A percentile compares a stretch with the other conserved stretches of the same genome.
Conservation (phyloP, 192 early-diverging fungal genomes). For the Coemansia sp. region DNA sequence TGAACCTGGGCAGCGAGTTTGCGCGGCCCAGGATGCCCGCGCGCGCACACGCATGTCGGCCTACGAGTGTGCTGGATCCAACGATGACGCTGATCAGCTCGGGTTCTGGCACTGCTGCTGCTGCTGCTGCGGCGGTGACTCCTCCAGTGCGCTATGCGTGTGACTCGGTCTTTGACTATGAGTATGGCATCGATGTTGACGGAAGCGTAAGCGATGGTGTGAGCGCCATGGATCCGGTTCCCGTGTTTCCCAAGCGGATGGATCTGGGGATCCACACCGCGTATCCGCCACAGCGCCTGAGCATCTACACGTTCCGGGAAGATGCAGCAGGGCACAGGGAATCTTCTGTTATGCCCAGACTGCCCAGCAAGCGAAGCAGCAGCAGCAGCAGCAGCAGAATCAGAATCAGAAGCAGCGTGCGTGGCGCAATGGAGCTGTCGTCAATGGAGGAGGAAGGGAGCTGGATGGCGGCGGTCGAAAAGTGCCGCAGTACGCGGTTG, state of each 20-base stretch:
- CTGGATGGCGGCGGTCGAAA: conserved; percentile 24
- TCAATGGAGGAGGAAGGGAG: conserved; percentile 22
- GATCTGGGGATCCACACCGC: neutral
- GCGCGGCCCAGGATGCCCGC: conserved; percentile 2
- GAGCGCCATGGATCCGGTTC: neutral
- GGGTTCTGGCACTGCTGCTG: neutral
- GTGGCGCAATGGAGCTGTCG: conserved; percentile 4
- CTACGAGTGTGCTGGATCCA: no score
- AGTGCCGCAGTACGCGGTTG: conserved; percentile 13
- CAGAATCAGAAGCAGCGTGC: conserved; percentile 3
- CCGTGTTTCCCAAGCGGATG: neutral
- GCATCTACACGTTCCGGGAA: conserved; percentile 17
- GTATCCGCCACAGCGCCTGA: conserved; percentile 12
- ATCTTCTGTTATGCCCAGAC: no score
- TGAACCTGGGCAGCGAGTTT: conserved; percentile 29
- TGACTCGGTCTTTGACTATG: conserved; percentile 1
- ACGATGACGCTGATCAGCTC: neutral
- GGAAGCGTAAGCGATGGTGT: neutral
- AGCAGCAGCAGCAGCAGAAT: conserved; percentile 5
- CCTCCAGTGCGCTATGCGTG: neutral
- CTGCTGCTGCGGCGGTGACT: neutral
- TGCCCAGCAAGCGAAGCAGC: neutral
- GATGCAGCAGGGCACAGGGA: neutral
- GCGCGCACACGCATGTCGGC: neutral
- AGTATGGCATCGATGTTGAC: neutral